A percentile compares a stretch with the other conserved stretches of the same genome.
phyloP scores from a whole-genome alignment of 2,329 filamentous ascomycete genomes.

The Zymoseptoria ardabiliae region DNA sequence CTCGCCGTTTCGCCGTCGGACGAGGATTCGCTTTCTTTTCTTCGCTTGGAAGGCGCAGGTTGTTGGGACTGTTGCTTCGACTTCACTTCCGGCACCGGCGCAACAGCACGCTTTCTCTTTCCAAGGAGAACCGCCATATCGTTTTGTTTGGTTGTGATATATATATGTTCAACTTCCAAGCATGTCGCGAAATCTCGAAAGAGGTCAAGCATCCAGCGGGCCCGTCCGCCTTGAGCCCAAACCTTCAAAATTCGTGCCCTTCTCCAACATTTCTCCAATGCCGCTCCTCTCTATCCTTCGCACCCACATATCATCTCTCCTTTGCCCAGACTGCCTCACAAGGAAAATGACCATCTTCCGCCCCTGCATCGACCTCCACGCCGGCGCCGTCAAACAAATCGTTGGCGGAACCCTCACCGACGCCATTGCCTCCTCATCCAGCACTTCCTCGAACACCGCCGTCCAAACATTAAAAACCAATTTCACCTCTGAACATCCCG shows the following conservation, averaged over 20 bases:
- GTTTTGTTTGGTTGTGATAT: not conserved
- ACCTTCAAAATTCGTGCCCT: not conserved
- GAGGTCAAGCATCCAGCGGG: not conserved
- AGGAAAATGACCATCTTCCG: constrained; percentile 84
- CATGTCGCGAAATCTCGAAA: not conserved
- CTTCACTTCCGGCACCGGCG: constrained; percentile 7
- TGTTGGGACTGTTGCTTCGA: not conserved
- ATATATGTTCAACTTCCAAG: not conserved
- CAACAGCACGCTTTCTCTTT: constrained; percentile 39
- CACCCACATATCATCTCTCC: too few relatives aligned
- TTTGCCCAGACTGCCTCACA: not conserved
- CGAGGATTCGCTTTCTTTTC: constrained; percentile 6
- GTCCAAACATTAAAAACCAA: constrained; percentile 66
- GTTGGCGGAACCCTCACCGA: constrained; percentile 80
- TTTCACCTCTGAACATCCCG: constrained; percentile 77
- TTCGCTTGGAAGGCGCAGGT: constrained; percentile 1
- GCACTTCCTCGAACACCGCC: constrained; percentile 5
- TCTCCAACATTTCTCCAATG: too few relatives aligned
- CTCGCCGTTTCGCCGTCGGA: constrained; percentile 48
- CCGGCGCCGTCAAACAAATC: constrained; percentile 97
- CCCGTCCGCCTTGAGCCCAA: not conserved
- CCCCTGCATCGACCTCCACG: constrained; percentile 94
- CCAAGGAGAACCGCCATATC: constrained; percentile 37
- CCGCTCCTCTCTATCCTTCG: too few relatives aligned
- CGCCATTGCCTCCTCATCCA: too few relatives aligned